phyloP scores from a whole-genome alignment of 2,329 filamentous ascomycete species.

The Clarireedia homoeocarpa region DNA sequence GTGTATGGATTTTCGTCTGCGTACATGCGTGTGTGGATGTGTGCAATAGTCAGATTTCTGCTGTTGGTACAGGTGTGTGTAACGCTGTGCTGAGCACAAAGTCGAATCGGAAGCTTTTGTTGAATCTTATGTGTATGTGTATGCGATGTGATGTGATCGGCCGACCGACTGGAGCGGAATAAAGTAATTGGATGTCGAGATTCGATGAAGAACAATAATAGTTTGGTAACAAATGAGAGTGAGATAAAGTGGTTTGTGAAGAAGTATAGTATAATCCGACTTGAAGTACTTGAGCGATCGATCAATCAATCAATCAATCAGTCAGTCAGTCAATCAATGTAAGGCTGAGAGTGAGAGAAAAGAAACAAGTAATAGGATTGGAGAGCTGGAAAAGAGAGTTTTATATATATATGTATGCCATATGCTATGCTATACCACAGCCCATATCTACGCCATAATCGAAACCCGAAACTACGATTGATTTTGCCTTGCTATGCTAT shows the following conservation, averaged over 20 bases:
- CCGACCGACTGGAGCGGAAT: too few species aligned
- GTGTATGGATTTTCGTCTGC: neutral
- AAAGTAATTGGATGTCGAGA: too few species aligned
- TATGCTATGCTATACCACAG: too few species aligned
- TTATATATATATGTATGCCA: neutral
- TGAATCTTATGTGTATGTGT: neutral
- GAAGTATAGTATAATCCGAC: neutral
- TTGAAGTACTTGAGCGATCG: constrained; percentile 1
- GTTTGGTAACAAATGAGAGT: too few species aligned
- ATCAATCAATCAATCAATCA: neutral
- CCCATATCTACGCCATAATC: too few species aligned
- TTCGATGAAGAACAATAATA: too few species aligned
- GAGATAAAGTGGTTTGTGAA: neutral
- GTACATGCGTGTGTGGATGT: neutral
- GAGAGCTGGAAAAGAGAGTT: too few species aligned
- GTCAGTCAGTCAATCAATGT: too few species aligned
- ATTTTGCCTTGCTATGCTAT: neutral
- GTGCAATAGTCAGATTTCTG: constrained; percentile 1
- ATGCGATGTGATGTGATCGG: too few species aligned
- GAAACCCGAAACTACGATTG: too few species aligned
- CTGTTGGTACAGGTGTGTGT: neutral
- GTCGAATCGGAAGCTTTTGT: neutral
- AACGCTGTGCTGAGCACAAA: neutral
- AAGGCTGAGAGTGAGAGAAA: neutral
- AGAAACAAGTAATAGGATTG: neutral